Evolutionary conservation across 208 protist genomes (phyloP), one percentile per base, ranked within the genome.

Genomic region (Trypanosoma mega): DNA sequence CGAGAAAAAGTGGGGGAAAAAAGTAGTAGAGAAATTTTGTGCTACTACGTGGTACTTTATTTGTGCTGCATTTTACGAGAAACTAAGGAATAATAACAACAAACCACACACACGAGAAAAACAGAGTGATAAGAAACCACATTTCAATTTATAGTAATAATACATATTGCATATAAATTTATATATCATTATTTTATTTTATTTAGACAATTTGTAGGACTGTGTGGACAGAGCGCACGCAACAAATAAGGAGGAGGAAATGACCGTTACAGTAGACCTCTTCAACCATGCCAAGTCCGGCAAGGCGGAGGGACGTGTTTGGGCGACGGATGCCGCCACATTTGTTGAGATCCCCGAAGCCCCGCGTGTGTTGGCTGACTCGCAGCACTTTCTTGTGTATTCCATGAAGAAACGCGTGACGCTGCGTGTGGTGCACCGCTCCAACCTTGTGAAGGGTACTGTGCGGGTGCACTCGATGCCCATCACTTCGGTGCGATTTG

Each of bases 281-380:
- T 68, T 76, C 30, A 63, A 54, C 1, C 29, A 60, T n/a, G 75
- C 63, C 18, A 49, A 34, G 20, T 63, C 63, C 12, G 29, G 44
- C 6, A 63, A 24, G 14, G 69, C 62, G 9, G 78, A 77, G 36
- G 76, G 64, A 72, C 75, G n/a, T 54, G 60, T 56, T 76, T 90
- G 43, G 72, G 75, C 60, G 31, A 80, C 53, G 23, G 68, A 74
- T 53, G 68, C 54, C 23, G 68, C 68, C 12, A 61, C n/a, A 43
- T 94, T 94, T 63, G 87, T 82, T 59, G 81, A 91, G 44, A 60
- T 71, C 20, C 52, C 54, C 9, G 60, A 74, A 23, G 63, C 27
- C 4, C 74, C 73, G 1, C 89, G 89, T 14, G 81, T 93, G 48
- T 60, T 96, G 6, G 82, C 80, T 1, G 84, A 96, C 59, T 90